Conservation (phyloP, 805 yeast species). For the Saccharomycopsis synnaedendra region DNA sequence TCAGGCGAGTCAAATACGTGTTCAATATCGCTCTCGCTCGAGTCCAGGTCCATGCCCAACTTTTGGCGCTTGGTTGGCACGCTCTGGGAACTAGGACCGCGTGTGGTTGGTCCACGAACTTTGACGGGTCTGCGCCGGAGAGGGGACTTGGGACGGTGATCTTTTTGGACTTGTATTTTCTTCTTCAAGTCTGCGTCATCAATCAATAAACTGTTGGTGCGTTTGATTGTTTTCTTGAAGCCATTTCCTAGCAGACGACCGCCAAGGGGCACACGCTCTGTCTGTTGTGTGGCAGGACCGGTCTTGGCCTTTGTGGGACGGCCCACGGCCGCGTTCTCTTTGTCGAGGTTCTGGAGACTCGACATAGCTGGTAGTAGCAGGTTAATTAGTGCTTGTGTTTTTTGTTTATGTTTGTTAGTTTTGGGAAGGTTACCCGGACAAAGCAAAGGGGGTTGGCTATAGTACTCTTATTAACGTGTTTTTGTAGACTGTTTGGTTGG, state of each 20-base stretch:
- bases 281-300: not conserved
- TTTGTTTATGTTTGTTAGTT: not conserved
- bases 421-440: not conserved
- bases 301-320: not conserved
- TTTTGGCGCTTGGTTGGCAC: not conserved
- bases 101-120: too few relatives aligned
- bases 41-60: not conserved
- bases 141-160: not conserved
- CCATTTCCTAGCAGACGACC: not conserved
- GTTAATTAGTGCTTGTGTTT: too few relatives aligned
- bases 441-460: too few relatives aligned
- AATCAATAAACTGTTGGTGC: conserved; percentile 7
- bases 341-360: conserved; percentile 2
- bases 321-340: not conserved
- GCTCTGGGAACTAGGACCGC: too few relatives aligned
- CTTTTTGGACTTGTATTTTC: conserved; percentile 15
- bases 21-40: not conserved
- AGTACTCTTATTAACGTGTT: too few relatives aligned
- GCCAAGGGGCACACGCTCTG: not conserved
- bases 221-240: conserved; percentile 6
- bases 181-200: conserved; percentile 6
- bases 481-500: too few relatives aligned
- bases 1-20: conserved; percentile 18
- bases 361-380: not conserved
- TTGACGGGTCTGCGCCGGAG: too few relatives aligned